phyloP scores from a whole-genome alignment of 176 grass and related monocot genomes.

The Guadua angustifolia region DNA sequence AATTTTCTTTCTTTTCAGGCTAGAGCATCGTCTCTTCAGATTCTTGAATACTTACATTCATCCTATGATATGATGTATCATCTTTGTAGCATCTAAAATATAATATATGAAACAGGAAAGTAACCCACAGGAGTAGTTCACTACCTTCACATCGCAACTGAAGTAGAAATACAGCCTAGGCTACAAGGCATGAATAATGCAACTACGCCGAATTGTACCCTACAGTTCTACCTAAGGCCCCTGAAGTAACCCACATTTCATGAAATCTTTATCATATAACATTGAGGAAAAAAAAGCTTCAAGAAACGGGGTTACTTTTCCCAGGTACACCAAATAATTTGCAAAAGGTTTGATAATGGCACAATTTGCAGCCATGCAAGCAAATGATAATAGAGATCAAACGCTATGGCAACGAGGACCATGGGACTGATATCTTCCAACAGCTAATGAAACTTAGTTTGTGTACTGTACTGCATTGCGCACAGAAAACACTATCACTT shows the following conservation, averaged over 20 bases:
- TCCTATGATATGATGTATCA: slow-evolving; percentile 18
- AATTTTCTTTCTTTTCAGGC: background rate
- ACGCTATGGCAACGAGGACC: background rate
- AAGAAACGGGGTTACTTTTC: slow-evolving; percentile 16
- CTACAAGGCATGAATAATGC: slow-evolving; percentile 14
- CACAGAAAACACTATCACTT: slow-evolving; percentile 6
- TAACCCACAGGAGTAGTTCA: slow-evolving; percentile 6
- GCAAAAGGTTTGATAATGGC: slow-evolving; percentile 3
- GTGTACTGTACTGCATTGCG: background rate
- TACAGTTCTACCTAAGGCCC: slow-evolving; percentile 1
- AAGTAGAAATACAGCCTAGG: slow-evolving; percentile 6
- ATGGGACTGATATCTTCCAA: slow-evolving; percentile 14
- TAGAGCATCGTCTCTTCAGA: background rate
- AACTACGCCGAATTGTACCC: background rate
- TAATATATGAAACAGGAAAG: slow-evolving; percentile 11
- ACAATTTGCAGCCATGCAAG: slow-evolving; percentile 37
- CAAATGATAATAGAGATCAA: slow-evolving; percentile 29
- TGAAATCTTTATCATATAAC: background rate
- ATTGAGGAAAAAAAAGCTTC: background rate
- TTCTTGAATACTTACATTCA: slow-evolving; percentile 19
- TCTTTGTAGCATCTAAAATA: background rate
- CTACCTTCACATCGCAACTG: background rate
- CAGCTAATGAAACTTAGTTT: background rate
- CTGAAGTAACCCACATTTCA: slow-evolving; percentile 17
- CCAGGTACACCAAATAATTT: slow-evolving; percentile 27